Conservation (phyloP, 2,329 filamentous ascomycete species). For the Colletotrichum theobromicola region DNA sequence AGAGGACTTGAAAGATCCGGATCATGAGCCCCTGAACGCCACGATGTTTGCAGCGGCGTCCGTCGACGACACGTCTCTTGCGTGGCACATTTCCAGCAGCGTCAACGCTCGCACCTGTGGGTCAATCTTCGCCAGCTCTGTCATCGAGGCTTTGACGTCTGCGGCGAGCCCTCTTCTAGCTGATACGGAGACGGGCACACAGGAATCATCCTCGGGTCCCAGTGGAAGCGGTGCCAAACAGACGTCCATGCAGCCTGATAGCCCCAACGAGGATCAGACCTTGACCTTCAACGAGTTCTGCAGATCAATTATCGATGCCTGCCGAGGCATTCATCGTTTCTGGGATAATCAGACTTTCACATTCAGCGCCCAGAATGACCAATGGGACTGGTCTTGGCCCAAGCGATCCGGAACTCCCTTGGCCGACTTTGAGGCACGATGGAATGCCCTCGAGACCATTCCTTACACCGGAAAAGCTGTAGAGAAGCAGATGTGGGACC, state of each 20-base stretch:
- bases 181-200: no score
- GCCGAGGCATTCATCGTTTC: neutral
- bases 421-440: neutral
- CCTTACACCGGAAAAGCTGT: neutral
- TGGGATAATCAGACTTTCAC: neutral
- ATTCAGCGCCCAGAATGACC: neutral
- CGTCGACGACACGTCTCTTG: neutral
- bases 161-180: neutral
- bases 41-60: neutral
- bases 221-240: neutral
- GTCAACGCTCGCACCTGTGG: neutral
- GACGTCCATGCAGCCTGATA: neutral
- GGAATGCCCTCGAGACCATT: neutral
- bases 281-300: neutral
- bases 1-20: neutral
- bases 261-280: neutral
- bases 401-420: neutral
- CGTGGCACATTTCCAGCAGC: no score
- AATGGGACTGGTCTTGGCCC: neutral
- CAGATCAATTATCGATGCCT: neutral
- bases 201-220: no score
- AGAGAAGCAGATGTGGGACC: no score
- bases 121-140: neutral
- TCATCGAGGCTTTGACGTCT: neutral
- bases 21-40: neutral